Evolutionary conservation across 1,284 basidiomycete species (phyloP), one percentile per base, ranked within the genome.

Genomic region (Trichosporon sp.): DNA sequence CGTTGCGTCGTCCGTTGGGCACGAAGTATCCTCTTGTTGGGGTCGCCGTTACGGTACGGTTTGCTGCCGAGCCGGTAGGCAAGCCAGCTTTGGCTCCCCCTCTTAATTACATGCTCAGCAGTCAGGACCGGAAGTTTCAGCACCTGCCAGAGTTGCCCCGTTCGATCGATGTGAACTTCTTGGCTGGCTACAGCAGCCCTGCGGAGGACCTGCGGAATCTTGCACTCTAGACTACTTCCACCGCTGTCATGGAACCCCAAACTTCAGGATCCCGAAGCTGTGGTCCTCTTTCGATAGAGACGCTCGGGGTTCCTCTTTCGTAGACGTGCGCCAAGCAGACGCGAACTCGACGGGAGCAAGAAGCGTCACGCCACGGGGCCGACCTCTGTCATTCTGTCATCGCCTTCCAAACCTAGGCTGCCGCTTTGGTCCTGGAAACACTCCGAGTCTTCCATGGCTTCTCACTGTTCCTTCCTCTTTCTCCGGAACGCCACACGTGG

Each of bases 11-110:
- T 37, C 35, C 8, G 35, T 37, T 37, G 26, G 48, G n/a, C 48
- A 51, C 51, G 21, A 54, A 54, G 51, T 54, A 21, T 54, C 51
- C 51, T 54, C 19, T 54, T 8, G 19, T 21, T 54, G n/a, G 51
- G 51, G 51, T 19, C 51, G 2, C 19, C 8, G 16, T 2, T 5
- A 11, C 21, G 7, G 1, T 19, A 54, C 51, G n/a, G 19, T 54
- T 54, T 54, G 51, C 51, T 54, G 51, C 51, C 51, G 51, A 54
- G 16, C 19, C 7, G 51, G 21, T 19, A 21, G n/a, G 4, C 11
- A 54, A 26, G 21, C 19, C 7, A 4, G 19, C 6, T 54, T 54
- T 54, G 21, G 21, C 51, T 54, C 51, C 51, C 10, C n/a, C 21
- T 54, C 19, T 54, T 54, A 54, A 54, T 54, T 54, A 26, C 51